phyloP scores from a whole-genome alignment of 2,329 filamentous ascomycete species.

The Whalleya microplaca region DNA sequence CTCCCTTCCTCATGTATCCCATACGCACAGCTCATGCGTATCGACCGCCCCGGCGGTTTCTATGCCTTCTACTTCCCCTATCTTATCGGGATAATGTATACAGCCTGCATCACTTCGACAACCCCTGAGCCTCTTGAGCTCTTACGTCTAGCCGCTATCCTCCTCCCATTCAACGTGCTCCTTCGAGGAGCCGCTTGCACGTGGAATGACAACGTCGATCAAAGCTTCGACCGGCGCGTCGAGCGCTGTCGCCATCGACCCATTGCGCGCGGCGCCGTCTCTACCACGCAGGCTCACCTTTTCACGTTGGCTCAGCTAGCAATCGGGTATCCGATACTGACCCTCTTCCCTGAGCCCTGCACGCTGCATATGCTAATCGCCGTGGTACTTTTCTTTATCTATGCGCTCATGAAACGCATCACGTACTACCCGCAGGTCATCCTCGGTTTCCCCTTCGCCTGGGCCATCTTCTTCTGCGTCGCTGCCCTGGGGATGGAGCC shows the following conservation, averaged over 20 bases:
- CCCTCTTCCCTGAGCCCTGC: constrained; percentile 3
- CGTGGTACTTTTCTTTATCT: constrained; percentile 45
- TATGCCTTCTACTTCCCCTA: constrained; percentile 58
- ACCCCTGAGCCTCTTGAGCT: constrained; percentile 4
- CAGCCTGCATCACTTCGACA: constrained; percentile 39
- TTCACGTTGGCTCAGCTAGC: constrained; percentile 46
- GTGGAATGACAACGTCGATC: constrained; percentile 61
- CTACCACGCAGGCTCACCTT: constrained; percentile 32
- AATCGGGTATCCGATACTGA: constrained; percentile 41
- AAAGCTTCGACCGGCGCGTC: constrained; percentile 56
- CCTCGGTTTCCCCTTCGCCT: constrained; percentile 53
- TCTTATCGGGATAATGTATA: constrained; percentile 48
- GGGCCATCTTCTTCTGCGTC: constrained; percentile 52
- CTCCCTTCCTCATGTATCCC: constrained; percentile 56
- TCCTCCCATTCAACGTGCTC: constrained; percentile 43
- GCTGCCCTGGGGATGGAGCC: constrained; percentile 49
- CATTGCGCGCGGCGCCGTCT: constrained; percentile 53
- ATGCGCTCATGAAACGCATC: constrained; percentile 55
- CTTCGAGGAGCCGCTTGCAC: constrained; percentile 56
- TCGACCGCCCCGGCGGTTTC: constrained; percentile 54
- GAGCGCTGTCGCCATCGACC: constrained; percentile 54
- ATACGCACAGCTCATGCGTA: constrained; percentile 56
- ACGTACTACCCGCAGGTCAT: constrained; percentile 57
- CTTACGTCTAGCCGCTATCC: constrained; percentile 7
- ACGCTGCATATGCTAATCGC: constrained; percentile 38